phyloP scores from a whole-genome alignment of 2,329 filamentous ascomycete species.

The Fusarium citri region DNA sequence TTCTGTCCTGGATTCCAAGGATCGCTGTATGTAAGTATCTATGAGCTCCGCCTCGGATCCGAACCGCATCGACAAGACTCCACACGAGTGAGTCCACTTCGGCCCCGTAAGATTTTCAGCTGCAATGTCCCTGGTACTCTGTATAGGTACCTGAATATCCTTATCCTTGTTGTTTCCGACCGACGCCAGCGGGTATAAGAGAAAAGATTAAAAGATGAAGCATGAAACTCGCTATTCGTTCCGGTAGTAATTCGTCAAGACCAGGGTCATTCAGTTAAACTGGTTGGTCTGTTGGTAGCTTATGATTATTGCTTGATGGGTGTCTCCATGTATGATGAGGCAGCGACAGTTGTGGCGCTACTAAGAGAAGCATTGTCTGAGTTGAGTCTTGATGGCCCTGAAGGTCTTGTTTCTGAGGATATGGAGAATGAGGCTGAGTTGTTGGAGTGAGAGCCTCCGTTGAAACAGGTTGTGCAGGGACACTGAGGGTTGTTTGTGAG shows the following conservation, averaged over 20 bases:
- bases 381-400: constrained; percentile 12
- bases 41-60: constrained; percentile 26
- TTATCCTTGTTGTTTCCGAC: constrained; percentile 25
- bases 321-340: constrained; percentile 40
- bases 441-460: constrained; percentile 37
- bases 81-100: constrained; percentile 20
- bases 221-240: constrained; percentile 13
- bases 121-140: background rate
- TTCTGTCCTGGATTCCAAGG: background rate
- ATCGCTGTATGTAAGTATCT: background rate
- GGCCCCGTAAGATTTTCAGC: constrained; percentile 13
- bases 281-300: background rate
- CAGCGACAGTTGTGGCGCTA: constrained; percentile 38
- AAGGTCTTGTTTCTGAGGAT: constrained; percentile 14
- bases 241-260: constrained; percentile 19
- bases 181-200: constrained; percentile 42
- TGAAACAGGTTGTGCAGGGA: constrained; percentile 53
- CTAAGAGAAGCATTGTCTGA: constrained; percentile 43
- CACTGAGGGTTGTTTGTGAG: constrained; percentile 51
- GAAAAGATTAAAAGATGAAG: background rate
- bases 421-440: constrained; percentile 31
- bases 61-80: constrained; percentile 19
- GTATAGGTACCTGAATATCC: constrained; percentile 1
- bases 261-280: background rate
- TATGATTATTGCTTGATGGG: constrained; percentile 35